Base-by-base conservation (phyloP, 2,329 filamentous ascomycete species). In the Mycogone perniciosa region DNA sequence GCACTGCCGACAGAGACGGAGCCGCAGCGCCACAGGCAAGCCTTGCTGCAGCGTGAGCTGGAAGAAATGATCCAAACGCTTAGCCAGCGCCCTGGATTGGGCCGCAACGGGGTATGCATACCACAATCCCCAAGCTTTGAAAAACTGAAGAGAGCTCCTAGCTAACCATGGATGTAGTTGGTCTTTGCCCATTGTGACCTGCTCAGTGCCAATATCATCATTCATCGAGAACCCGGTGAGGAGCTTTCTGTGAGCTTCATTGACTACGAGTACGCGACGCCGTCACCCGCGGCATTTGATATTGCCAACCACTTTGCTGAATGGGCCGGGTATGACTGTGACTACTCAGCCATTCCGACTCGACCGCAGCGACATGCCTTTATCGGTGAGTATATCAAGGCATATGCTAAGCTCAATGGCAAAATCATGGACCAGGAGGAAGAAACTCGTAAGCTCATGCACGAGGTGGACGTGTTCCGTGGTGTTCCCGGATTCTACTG, bases 261-360 rank as follows among this genome's bases (percentile, higher is more conserved):
- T 67, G 93, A 99, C 71, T 99, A 97, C 74, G 93, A 99, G 69
- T 99, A 99, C 69, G 90, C 91, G 10, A 93, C 89, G 4, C 91
- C 93, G 2, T 92, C 91, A 1, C 92, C 92, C 1, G 90, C 91
- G 4, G 91, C 92, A 2, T 99, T 99, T 70, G 93, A 99, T 67
- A 84, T 99, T 60, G 86, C 92, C 46, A 99, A 99, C 72, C 93
- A 99, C 75, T 96, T 99, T 66, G 90, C 93, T 44, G 93, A 99
- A 72, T 99, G 93, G 92, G 91, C 86, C 54, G 93, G 93, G 51
- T 96, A 96, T 64, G 89, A 95, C 61, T 99, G 93, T 75, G 90
- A 97, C 69, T 91, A 88, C 72, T 81, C 73, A 61, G 85, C 86
- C 59, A 78, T 97, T 51, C 93, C 93, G 5, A 93, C 88, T 1